Percentiles rank a stretch among this genome's conserved stretches.
These are phyloP conservation scores for Ephemerocybe angulata DNA, from an alignment of 768 basidiomycete species.

Conservation along the genomic window DNA sequence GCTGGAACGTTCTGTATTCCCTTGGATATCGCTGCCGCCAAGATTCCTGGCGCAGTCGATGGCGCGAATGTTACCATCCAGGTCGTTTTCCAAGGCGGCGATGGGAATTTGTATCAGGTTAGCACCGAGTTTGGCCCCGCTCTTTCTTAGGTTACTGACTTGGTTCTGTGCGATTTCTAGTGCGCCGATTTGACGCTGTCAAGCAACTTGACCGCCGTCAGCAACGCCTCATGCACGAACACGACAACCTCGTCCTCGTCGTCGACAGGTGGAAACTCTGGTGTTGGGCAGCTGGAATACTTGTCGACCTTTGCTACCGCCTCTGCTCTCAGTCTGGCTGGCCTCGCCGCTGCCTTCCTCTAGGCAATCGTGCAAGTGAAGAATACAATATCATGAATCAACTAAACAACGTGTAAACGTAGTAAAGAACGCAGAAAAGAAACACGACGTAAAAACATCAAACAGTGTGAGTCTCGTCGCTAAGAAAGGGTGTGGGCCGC, in stretches of 20 bases:
- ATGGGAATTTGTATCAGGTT: constrained; percentile 16
- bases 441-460: no score
- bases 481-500: no score
- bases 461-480: no score
- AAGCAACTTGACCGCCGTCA: constrained; percentile 8
- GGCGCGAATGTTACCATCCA: constrained; percentile 19
- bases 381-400: background rate
- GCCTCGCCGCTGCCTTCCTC: background rate
- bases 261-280: background rate
- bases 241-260: background rate
- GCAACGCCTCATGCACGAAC: constrained; percentile 4
- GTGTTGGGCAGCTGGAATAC: background rate
- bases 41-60: constrained; percentile 13
- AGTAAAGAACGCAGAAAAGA: no score
- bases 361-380: background rate
- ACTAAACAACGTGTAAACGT: no score
- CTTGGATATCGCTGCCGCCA: constrained; percentile 10
- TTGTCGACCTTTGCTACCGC: background rate
- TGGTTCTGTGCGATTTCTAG: constrained; percentile 2
- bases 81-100: constrained; percentile 13
- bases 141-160: background rate
- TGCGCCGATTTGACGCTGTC: constrained; percentile 13
- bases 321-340: background rate
- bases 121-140: background rate
- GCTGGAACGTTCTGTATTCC: constrained; percentile 16